phyloP scores from a whole-genome alignment of 345 rosid genomes.

The Pugionium dolabratum region DNA sequence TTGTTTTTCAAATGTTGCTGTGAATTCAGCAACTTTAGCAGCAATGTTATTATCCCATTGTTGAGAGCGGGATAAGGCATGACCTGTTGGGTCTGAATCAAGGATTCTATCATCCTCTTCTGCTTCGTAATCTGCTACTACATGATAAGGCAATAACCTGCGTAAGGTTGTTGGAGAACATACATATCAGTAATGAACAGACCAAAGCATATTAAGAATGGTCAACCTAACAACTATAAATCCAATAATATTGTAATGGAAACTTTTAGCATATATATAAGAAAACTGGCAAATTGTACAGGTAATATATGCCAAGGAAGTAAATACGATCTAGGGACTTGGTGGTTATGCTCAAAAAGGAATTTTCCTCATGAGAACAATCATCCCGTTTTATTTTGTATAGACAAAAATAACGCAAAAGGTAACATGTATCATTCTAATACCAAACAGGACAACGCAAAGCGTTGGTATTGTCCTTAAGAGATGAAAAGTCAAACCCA shows the following conservation, averaged over 20 bases:
- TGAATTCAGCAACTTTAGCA: slow-evolving; percentile 91
- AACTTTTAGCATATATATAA: not conserved
- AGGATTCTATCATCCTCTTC: slow-evolving; percentile 98
- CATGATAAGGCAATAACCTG: slow-evolving; percentile 91
- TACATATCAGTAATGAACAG: slow-evolving; percentile 14
- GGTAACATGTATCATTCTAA: not conserved
- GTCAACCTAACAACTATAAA: not conserved
- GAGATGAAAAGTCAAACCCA: not conserved
- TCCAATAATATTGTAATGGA: not conserved
- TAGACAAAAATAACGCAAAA: not conserved
- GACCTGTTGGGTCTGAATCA: slow-evolving; percentile 93
- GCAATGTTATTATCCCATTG: slow-evolving; percentile 96
- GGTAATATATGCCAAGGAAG: not conserved
- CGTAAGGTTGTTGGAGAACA: slow-evolving; percentile 27
- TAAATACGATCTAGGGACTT: not conserved
- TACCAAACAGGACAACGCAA: slow-evolving; percentile 8
- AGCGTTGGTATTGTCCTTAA: not conserved
- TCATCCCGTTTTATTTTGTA: not conserved
- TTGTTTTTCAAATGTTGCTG: slow-evolving; percentile 93
- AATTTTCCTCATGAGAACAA: not conserved
- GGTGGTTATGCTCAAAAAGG: not conserved
- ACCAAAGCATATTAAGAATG: not conserved
- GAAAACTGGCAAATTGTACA: not conserved
- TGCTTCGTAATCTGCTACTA: slow-evolving; percentile 94
- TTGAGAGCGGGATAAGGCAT: slow-evolving; percentile 85